These are phyloP conservation scores for Penicillium soppii DNA, from an alignment of 495 filamentous ascomycete species.

Conservation along the genomic window DNA sequence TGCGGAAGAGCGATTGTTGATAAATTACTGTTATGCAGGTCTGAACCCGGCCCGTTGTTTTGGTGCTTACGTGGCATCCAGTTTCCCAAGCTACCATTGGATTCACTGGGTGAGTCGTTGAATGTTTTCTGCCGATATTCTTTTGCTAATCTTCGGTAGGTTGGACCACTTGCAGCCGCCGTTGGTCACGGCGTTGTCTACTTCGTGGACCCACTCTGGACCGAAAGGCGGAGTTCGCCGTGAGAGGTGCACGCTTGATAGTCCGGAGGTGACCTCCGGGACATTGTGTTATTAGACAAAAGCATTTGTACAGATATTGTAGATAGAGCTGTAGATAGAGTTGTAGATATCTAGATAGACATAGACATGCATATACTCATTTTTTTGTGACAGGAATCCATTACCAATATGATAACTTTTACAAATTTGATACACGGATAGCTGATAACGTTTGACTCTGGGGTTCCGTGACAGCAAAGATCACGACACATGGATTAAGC, in stretches of 20 bases:
- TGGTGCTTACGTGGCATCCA: slow-evolving; percentile 29
- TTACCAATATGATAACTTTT: no score
- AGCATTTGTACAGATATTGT: neutral
- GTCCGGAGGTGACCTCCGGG: slow-evolving; percentile 11
- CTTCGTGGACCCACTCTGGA: slow-evolving; percentile 31
- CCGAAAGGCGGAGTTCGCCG: slow-evolving; percentile 19
- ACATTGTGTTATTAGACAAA: neutral
- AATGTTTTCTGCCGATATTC: neutral
- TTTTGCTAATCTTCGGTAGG: slow-evolving; percentile 18
- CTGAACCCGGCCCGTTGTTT: slow-evolving; percentile 38
- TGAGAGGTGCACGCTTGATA: slow-evolving; percentile 1
- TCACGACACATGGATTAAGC: no score
- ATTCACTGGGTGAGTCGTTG: slow-evolving; percentile 33
- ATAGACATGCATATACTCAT: neutral
- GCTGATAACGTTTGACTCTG: no score
- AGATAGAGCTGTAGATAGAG: neutral
- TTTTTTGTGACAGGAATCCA: no score
- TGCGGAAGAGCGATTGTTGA: neutral
- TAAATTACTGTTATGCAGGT: slow-evolving; percentile 17
- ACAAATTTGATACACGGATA: no score
- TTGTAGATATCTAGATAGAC: neutral
- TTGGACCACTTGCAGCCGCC: slow-evolving; percentile 28
- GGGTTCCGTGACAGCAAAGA: no score
- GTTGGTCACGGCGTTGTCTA: slow-evolving; percentile 30
- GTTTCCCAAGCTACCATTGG: slow-evolving; percentile 35